phyloP scores from a whole-genome alignment of 2,329 filamentous ascomycete species.

The Fusarium musae region DNA sequence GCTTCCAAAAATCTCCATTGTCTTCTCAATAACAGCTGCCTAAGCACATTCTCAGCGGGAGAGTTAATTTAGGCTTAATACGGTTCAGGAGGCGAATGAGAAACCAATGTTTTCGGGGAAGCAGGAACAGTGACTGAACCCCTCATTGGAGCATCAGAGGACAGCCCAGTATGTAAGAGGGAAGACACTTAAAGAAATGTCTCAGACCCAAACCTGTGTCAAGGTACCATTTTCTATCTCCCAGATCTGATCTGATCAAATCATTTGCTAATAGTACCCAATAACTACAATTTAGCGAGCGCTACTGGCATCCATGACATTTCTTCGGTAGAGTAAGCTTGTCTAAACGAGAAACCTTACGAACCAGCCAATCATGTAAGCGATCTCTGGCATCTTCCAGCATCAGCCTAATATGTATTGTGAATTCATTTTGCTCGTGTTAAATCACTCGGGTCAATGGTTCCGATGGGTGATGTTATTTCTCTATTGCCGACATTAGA shows the following conservation, averaged over 20 bases:
- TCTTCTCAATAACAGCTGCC: constrained; percentile 6
- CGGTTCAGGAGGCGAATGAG: not conserved
- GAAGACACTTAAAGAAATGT: not conserved
- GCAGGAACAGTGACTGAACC: not conserved
- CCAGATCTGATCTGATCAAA: not conserved
- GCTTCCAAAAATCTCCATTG: constrained; percentile 24
- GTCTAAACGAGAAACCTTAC: constrained; percentile 6
- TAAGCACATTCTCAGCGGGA: not conserved
- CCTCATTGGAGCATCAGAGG: not conserved
- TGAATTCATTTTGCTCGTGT: not conserved
- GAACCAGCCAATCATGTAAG: not conserved
- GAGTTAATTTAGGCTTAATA: not conserved
- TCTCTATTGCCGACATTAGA: not conserved
- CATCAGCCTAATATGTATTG: not conserved
- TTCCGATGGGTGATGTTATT: not conserved
- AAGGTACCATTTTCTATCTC: not conserved
- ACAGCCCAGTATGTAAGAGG: not conserved
- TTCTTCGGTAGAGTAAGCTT: not conserved
- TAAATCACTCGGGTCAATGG: not conserved
- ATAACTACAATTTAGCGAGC: not conserved
- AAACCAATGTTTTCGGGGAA: not conserved
- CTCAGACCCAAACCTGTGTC: not conserved
- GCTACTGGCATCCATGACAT: not conserved
- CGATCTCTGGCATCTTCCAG: not conserved
- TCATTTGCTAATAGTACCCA: not conserved